phyloP scores from a whole-genome alignment of 306 rosid genomes.

The Nissolia schottii region DNA sequence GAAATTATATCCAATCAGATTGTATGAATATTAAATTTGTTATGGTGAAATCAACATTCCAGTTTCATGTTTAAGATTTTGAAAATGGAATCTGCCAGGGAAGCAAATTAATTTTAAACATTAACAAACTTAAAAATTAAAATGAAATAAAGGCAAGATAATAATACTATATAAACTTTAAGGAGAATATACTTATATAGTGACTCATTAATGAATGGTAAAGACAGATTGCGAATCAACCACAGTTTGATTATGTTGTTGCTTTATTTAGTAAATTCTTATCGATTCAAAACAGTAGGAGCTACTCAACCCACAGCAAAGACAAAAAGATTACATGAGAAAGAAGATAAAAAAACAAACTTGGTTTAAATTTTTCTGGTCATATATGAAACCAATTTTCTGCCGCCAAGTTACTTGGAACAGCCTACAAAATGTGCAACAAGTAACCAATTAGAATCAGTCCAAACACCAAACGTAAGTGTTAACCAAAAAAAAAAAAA shows the following conservation, averaged over 20 bases:
- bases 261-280: background rate
- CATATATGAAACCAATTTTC: slow-evolving; percentile 74
- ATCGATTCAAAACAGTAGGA: background rate
- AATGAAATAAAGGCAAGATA: background rate
- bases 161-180: background rate
- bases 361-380: slow-evolving; percentile 55
- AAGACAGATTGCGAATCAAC: background rate
- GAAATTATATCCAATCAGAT: background rate
- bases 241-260: background rate
- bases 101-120: background rate
- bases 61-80: background rate
- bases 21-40: background rate
- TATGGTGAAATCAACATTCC: background rate
- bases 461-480: background rate
- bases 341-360: slow-evolving; percentile 67
- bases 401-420: slow-evolving; percentile 79
- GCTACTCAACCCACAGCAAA: slow-evolving; percentile 11
- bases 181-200: background rate
- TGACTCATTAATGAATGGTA: too few relatives aligned
- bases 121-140: background rate
- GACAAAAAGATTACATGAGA: slow-evolving; percentile 21
- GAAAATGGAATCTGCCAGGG: slow-evolving; percentile 11
- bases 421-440: slow-evolving; percentile 61
- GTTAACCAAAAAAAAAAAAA: slow-evolving; percentile 11
- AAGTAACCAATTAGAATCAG: slow-evolving; percentile 9